These are phyloP conservation scores for Amborella trichopoda DNA, from an alignment of 164 flowering plant species.

Conservation along the genomic window DNA sequence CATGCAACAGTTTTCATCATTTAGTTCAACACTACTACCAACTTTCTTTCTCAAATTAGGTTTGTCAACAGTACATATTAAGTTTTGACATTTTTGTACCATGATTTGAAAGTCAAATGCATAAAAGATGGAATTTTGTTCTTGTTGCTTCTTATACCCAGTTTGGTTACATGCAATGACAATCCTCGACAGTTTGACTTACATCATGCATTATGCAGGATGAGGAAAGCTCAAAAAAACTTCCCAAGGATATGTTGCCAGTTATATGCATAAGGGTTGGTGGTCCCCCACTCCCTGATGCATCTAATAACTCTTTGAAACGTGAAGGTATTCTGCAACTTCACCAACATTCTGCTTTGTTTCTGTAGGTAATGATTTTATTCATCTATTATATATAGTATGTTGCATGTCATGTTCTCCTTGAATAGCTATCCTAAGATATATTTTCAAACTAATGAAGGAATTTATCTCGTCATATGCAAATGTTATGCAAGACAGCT, in stretches of 20 bases:
- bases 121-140: too few species aligned
- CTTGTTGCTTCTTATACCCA: too few species aligned
- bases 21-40: too few species aligned
- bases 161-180: too few species aligned
- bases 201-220: slow-evolving; percentile 49
- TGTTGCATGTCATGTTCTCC: not conserved
- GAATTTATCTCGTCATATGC: not conserved
- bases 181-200: too few species aligned
- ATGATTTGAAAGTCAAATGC: too few species aligned
- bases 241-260: slow-evolving; percentile 32
- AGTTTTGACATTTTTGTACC: too few species aligned
- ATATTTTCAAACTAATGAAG: not conserved
- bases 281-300: slow-evolving; percentile 79
- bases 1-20: too few species aligned
- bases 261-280: slow-evolving; percentile 74
- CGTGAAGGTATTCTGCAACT: slow-evolving; percentile 25
- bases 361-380: not conserved
- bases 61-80: too few species aligned
- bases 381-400: not conserved
- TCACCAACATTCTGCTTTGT: not conserved
- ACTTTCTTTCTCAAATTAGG: too few species aligned
- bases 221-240: slow-evolving; percentile 10
- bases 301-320: slow-evolving; percentile 22
- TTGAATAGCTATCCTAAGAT: not conserved
- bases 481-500: not conserved